phyloP scores from a whole-genome alignment of 1,139 yeast genomes.

The Geotrichum histeridarum region DNA sequence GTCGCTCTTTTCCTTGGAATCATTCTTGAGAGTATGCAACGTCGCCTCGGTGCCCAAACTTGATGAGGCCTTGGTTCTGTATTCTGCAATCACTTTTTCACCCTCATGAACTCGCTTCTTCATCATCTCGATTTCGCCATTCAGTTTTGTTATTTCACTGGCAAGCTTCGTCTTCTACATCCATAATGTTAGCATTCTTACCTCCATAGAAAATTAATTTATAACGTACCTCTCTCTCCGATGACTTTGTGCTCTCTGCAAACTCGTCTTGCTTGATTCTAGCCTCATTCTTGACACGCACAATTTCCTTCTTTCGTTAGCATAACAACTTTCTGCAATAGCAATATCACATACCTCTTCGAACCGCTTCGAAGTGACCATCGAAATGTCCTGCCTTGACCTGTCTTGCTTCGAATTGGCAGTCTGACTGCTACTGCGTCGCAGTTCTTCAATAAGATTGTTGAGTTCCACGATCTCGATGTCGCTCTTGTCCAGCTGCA shows the following conservation, averaged over 20 bases:
- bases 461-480: conserved; percentile 12
- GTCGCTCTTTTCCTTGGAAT: background rate
- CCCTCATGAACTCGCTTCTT: background rate
- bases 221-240: conserved; percentile 4
- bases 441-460: conserved; percentile 9
- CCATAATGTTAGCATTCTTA: background rate
- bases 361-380: background rate
- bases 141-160: background rate
- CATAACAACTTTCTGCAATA: background rate
- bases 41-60: background rate
- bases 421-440: background rate
- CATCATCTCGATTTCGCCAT: background rate
- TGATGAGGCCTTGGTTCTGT: background rate
- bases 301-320: background rate
- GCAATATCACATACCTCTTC: background rate
- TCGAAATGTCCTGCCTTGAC: conserved; percentile 1
- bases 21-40: background rate
- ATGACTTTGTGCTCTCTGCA: background rate
- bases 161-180: background rate
- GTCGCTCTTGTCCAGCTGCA: conserved; percentile 14
- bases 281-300: conserved; percentile 1
- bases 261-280: conserved; percentile 5
- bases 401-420: background rate
- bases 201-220: background rate
- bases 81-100: background rate